phyloP scores from a whole-genome alignment of 1,139 yeast genomes.

The Magnusiomyces fungicola region DNA sequence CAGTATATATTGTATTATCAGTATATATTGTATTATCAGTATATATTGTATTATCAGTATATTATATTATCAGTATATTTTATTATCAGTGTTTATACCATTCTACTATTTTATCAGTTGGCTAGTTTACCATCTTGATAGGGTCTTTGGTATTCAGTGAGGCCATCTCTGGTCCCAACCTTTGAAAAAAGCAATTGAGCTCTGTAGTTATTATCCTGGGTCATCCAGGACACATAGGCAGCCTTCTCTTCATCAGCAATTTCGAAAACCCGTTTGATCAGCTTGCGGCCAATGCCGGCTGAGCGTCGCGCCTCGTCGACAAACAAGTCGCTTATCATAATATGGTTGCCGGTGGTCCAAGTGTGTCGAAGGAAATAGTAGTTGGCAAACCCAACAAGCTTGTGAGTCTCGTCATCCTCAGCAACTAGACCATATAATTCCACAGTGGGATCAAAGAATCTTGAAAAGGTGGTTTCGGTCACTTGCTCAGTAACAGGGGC shows the following conservation, averaged over 20 bases:
- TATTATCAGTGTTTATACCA: too few species aligned
- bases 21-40: too few species aligned
- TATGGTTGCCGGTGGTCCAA: conserved; percentile 40
- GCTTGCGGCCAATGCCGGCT: conserved; percentile 43
- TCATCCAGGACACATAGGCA: conserved; percentile 52
- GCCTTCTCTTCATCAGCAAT: conserved; percentile 39
- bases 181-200: conserved; percentile 53
- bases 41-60: too few species aligned
- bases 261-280: conserved; percentile 41
- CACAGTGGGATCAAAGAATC: conserved; percentile 40
- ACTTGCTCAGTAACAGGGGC: conserved; percentile 33
- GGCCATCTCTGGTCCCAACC: conserved; percentile 43
- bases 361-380: conserved; percentile 45
- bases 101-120: too few species aligned
- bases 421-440: conserved; percentile 36
- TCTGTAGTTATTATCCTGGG: conserved; percentile 49
- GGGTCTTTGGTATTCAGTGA: conserved; percentile 34
- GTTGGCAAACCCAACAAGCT: conserved; percentile 40
- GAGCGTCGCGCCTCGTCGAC: conserved; percentile 34
- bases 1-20: too few species aligned
- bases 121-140: too few species aligned
- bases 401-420: conserved; percentile 18
- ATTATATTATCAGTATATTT: conserved; percentile 36
- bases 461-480: conserved; percentile 40
- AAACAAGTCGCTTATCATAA: conserved; percentile 44